phyloP scores from a whole-genome alignment of 2,329 filamentous ascomycete species.

The Juglanconis juglandina region DNA sequence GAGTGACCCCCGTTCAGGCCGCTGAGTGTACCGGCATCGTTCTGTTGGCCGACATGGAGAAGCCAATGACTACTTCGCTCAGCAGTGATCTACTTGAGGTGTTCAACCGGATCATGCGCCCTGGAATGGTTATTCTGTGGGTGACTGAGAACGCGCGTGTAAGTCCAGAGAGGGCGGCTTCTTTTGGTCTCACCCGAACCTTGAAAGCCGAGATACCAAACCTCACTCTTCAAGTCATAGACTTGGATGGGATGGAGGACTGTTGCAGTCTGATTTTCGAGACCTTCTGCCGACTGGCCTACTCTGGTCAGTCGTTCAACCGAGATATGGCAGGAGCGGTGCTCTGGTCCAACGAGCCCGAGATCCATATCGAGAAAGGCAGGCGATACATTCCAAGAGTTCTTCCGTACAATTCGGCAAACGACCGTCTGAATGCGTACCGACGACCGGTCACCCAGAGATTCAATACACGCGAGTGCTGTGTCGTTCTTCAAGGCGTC shows the following conservation, averaged over 20 bases:
- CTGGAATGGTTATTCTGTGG: slow-evolving; percentile 30
- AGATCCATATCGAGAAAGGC: slow-evolving; percentile 35
- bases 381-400: slow-evolving; percentile 35
- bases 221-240: slow-evolving; percentile 29
- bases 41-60: slow-evolving; percentile 35
- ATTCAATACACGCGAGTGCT: slow-evolving; percentile 31
- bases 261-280: slow-evolving; percentile 16
- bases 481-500: slow-evolving; percentile 25
- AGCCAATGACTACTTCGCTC: slow-evolving; percentile 32
- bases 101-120: slow-evolving; percentile 25
- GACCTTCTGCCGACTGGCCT: slow-evolving; percentile 23
- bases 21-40: slow-evolving; percentile 29
- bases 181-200: slow-evolving; percentile 31
- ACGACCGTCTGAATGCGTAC: slow-evolving; percentile 36
- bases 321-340: slow-evolving; percentile 12
- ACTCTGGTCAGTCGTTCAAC: not conserved
- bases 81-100: slow-evolving; percentile 27
- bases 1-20: slow-evolving; percentile 21
- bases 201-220: slow-evolving; percentile 30
- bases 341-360: slow-evolving; percentile 33
- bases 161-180: slow-evolving; percentile 28
- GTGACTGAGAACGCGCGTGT: slow-evolving; percentile 24
- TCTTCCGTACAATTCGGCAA: slow-evolving; percentile 35
- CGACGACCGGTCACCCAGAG: slow-evolving; percentile 32
- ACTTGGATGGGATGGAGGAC: slow-evolving; percentile 23